These are phyloP conservation scores for Ottelia alismoides DNA, from an alignment of 106 monocot species.

Conservation along the genomic window DNA sequence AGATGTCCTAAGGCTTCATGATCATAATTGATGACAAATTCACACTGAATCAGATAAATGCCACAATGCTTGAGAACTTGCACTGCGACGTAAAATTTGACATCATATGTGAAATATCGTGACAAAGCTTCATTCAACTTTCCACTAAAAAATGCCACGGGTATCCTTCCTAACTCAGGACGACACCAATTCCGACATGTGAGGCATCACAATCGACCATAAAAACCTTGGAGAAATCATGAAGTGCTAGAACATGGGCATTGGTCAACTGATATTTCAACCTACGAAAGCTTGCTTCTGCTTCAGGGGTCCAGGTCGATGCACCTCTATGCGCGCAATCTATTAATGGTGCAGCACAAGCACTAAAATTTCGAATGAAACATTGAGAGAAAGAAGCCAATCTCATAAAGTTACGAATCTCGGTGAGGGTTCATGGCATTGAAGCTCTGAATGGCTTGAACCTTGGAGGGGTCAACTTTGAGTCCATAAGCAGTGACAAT, in stretches of 20 bases:
- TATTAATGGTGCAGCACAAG: not conserved
- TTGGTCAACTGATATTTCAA: not conserved
- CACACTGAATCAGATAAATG: too few relatives aligned
- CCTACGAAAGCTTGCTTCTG: not conserved
- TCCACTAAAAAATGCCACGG: not conserved
- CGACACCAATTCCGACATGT: not conserved
- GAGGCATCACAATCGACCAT: not conserved
- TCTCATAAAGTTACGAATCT: conserved; percentile 1
- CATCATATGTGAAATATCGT: not conserved
- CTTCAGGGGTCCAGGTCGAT: not conserved
- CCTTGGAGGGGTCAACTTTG: not conserved
- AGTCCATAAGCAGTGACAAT: not conserved
- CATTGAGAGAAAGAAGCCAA: not conserved
- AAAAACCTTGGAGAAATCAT: not conserved
- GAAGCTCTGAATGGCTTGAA: not conserved
- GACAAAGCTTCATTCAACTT: not conserved
- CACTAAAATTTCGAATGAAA: conserved; percentile 4
- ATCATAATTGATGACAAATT: too few relatives aligned
- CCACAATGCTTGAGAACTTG: too few relatives aligned
- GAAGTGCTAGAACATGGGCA: not conserved
- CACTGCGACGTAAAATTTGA: too few relatives aligned
- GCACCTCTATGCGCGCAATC: not conserved
- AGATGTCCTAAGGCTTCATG: too few relatives aligned
- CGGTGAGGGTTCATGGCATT: not conserved
- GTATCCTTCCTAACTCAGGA: not conserved